Evolutionary conservation across 139 green algal species (phyloP).

Genomic region (Chlamydomonas urium): DNA sequence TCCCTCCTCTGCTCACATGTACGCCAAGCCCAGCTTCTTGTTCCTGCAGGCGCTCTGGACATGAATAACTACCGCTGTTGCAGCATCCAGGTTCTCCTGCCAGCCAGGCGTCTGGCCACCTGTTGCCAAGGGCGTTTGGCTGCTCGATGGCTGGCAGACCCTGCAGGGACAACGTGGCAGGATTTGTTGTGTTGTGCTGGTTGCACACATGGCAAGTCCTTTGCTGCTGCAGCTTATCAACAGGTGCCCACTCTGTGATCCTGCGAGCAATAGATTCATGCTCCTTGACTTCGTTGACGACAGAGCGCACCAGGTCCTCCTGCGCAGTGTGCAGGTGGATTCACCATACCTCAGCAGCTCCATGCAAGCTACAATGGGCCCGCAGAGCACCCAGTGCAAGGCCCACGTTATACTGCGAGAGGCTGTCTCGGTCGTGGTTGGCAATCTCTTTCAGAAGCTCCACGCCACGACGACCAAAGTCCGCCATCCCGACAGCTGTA

Average conservation of each 20-base stretch:
- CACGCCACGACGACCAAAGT: too few species aligned
- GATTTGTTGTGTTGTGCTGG: not conserved
- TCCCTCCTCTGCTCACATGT: conserved; percentile 1
- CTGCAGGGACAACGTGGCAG: too few species aligned
- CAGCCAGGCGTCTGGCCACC: conserved; percentile 3
- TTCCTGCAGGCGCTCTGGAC: not conserved
- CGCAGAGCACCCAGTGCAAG: not conserved
- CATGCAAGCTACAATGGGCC: not conserved
- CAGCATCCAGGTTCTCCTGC: not conserved
- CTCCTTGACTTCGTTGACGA: conserved; percentile 3
- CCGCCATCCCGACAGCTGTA: too few species aligned
- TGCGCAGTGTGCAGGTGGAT: too few species aligned
- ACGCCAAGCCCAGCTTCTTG: conserved; percentile 6
- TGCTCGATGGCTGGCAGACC: not conserved
- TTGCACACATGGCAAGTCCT: not conserved
- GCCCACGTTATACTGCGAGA: conserved; percentile 8
- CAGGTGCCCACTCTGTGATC: not conserved
- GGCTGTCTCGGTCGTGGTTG: conserved; percentile 6
- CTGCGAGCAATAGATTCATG: not conserved
- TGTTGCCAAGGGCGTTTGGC: not conserved
- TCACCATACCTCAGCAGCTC: not conserved
- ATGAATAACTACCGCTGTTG: conserved; percentile 1
- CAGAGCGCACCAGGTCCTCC: conserved; percentile 7
- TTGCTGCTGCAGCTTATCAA: not conserved
- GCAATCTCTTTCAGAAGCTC: conserved; percentile 11